These are phyloP conservation scores for Nitzschia putrida DNA, from an alignment of 108 stramenopile species.

Conservation along the genomic window DNA sequence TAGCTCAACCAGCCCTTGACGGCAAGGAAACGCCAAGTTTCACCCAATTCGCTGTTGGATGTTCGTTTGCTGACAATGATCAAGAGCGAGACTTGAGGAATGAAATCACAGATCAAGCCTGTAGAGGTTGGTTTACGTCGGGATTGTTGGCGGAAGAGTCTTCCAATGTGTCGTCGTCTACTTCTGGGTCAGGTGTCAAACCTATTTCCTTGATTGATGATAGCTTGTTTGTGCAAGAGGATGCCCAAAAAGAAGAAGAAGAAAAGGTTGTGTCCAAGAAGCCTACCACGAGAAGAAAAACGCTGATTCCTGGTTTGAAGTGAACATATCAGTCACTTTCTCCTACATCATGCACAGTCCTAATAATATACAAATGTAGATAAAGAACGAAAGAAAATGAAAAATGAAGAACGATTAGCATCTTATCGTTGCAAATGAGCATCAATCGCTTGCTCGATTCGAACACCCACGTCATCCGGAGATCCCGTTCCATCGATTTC, in stretches of 20 bases:
- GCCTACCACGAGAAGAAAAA: not conserved
- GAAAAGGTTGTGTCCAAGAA: not conserved
- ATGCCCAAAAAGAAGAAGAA: not conserved
- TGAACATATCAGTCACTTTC: too few relatives aligned
- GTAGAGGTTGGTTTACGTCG: slow-evolving; percentile 80
- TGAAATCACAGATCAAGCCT: slow-evolving; percentile 85
- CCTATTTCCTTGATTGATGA: slow-evolving; percentile 36
- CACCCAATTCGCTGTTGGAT: slow-evolving; percentile 86
- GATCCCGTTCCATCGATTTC: slow-evolving; percentile 9
- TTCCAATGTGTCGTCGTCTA: not conserved
- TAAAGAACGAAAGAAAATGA: too few relatives aligned
- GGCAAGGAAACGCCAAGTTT: slow-evolving; percentile 51
- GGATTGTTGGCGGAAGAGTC: slow-evolving; percentile 41
- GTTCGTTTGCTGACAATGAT: slow-evolving; percentile 77
- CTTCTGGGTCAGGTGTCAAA: not conserved
- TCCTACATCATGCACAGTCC: not conserved
- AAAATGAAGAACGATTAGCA: too few relatives aligned
- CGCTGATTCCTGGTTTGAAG: slow-evolving; percentile 2
- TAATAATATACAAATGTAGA: too few relatives aligned
- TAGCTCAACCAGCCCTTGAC: slow-evolving; percentile 24
- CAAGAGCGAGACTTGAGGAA: slow-evolving; percentile 51
- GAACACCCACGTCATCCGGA: not conserved
- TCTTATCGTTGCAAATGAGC: not conserved
- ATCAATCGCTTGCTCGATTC: slow-evolving; percentile 3
- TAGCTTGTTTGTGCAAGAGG: slow-evolving; percentile 28